These are phyloP conservation scores for Ophiocordyceps robertsii DNA, from an alignment of 2,329 filamentous ascomycete genomes.

Conservation along the genomic window DNA sequence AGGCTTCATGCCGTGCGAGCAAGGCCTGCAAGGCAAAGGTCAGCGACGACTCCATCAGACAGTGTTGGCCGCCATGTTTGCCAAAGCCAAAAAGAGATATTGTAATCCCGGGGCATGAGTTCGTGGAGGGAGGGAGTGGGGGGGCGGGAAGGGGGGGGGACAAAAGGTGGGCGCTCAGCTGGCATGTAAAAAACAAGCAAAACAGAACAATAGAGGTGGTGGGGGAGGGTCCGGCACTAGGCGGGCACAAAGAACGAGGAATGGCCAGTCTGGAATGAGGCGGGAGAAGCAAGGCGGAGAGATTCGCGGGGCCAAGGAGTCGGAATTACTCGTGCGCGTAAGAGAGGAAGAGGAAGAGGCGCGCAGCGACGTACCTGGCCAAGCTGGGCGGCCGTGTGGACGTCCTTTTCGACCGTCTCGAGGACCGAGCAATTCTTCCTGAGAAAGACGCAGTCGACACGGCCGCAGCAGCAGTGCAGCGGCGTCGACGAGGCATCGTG, in stretches of 20 bases:
- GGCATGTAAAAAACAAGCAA: background rate
- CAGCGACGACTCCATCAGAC: slow-evolving; percentile 38
- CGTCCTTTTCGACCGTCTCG: slow-evolving; percentile 73
- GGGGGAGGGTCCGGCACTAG: background rate
- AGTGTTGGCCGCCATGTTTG: background rate
- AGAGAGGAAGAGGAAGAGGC: background rate
- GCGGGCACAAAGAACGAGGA: background rate
- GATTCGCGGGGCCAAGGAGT: background rate
- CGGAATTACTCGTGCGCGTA: background rate
- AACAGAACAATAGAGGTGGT: background rate
- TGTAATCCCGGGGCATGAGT: too few species aligned
- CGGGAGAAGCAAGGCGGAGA: background rate
- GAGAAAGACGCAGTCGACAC: slow-evolving; percentile 63
- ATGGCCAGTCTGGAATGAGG: background rate
- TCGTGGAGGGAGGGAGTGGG: too few species aligned
- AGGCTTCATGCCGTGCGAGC: slow-evolving; percentile 82
- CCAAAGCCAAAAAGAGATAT: background rate
- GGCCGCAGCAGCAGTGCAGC: slow-evolving; percentile 74
- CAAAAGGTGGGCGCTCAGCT: too few species aligned
- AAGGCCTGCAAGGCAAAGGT: slow-evolving; percentile 72
- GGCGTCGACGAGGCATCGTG: slow-evolving; percentile 15
- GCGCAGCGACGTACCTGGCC: slow-evolving; percentile 63
- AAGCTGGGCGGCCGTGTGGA: slow-evolving; percentile 71
- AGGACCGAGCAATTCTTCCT: slow-evolving; percentile 68
- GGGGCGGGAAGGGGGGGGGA: too few species aligned